Conservation (phyloP, 495 filamentous ascomycete genomes). For the Xeromyces bisporus region DNA sequence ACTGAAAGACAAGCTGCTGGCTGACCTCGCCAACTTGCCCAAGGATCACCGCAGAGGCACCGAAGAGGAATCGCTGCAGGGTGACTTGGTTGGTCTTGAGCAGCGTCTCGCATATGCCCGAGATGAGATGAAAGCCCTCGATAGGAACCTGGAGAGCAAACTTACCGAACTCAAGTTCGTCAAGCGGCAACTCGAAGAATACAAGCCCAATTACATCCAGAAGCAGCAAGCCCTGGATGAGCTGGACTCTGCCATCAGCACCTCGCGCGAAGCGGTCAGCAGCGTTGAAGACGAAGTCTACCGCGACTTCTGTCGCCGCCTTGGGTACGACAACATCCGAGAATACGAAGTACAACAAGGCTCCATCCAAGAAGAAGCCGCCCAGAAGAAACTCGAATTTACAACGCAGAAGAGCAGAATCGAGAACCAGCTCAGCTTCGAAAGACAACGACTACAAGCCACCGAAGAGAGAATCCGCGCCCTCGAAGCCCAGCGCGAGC, state of each 20-base stretch:
- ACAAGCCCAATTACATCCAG: conserved; percentile 62
- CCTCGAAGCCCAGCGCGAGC: conserved; percentile 46
- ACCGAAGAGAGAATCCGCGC: conserved; percentile 52
- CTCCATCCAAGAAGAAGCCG: conserved; percentile 70
- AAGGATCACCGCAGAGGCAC: conserved; percentile 51
- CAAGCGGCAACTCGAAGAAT: conserved; percentile 51
- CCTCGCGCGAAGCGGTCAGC: conserved; percentile 60
- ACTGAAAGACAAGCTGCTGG: conserved; percentile 50
- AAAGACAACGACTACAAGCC: conserved; percentile 47
- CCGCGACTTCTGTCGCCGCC: conserved; percentile 64
- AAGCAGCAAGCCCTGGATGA: conserved; percentile 49
- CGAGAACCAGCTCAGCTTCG: conserved; percentile 62
- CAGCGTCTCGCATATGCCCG: conserved; percentile 52
- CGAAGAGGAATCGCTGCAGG: conserved; percentile 65
- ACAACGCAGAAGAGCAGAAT: conserved; percentile 67
- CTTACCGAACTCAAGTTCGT: conserved; percentile 62
- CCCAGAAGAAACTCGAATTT: conserved; percentile 73
- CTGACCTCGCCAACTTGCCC: conserved; percentile 59
- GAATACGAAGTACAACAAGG: conserved; percentile 89
- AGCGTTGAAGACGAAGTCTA: conserved; percentile 83
- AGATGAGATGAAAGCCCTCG: conserved; percentile 63
- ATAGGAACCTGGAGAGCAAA: conserved; percentile 75
- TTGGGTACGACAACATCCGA: conserved; percentile 78
- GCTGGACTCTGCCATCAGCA: conserved; percentile 45
- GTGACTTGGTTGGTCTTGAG: conserved; percentile 69